phyloP scores from a whole-genome alignment of 805 yeast genomes.

The Pichia ethanolica region DNA sequence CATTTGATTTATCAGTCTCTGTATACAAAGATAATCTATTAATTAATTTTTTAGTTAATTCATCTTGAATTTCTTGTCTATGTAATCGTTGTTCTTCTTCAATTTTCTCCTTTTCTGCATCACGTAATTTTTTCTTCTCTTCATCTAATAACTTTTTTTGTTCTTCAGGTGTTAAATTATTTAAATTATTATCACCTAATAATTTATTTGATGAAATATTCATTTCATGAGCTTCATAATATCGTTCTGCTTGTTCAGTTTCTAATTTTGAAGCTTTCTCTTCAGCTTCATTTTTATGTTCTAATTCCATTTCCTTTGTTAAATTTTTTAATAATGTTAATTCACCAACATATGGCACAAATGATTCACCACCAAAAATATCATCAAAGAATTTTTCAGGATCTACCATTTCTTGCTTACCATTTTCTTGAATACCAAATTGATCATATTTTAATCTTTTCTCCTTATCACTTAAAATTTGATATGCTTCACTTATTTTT shows the following conservation, averaged over 20 bases:
- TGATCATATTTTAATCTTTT: slow-evolving; percentile 72
- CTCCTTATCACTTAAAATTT: slow-evolving; percentile 67
- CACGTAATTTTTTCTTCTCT: slow-evolving; percentile 30
- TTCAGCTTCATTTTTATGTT: slow-evolving; percentile 24
- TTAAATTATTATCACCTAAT: slow-evolving; percentile 22
- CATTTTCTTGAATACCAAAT: slow-evolving; percentile 48
- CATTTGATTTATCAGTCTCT: slow-evolving; percentile 56
- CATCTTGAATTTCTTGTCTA: slow-evolving; percentile 47
- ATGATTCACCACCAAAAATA: slow-evolving; percentile 81
- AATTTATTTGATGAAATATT: not conserved
- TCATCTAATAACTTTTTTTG: slow-evolving; percentile 22
- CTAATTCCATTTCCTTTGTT: slow-evolving; percentile 45
- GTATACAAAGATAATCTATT: slow-evolving; percentile 37
- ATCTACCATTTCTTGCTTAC: slow-evolving; percentile 68
- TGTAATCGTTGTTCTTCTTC: slow-evolving; percentile 70
- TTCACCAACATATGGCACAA: slow-evolving; percentile 74
- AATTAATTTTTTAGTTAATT: slow-evolving; percentile 42
- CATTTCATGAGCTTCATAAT: not conserved
- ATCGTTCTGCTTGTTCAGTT: slow-evolving; percentile 36
- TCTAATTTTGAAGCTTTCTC: slow-evolving; percentile 36
- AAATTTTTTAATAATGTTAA: slow-evolving; percentile 60
- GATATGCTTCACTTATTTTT: slow-evolving; percentile 63
- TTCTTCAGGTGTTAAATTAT: slow-evolving; percentile 23
- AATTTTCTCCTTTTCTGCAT: slow-evolving; percentile 51
- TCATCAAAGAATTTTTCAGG: slow-evolving; percentile 77